phyloP scores from a whole-genome alignment of 768 basidiomycete genomes.

The Crucibulum laeve region DNA sequence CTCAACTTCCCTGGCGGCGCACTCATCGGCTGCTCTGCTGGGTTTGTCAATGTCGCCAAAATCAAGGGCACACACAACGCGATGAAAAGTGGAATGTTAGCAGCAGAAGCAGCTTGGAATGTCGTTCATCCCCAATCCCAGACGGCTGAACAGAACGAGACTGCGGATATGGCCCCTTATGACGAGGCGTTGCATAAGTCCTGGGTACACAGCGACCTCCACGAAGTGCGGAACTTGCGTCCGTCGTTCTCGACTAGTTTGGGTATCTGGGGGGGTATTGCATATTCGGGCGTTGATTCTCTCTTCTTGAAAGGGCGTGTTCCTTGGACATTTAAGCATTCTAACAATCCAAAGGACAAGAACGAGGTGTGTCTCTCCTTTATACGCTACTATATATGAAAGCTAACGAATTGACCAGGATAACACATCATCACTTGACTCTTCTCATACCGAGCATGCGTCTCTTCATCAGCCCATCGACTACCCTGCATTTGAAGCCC shows the following conservation, averaged over 20 bases:
- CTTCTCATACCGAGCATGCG: constrained; percentile 67
- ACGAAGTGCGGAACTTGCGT: constrained; percentile 88
- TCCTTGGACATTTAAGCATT: constrained; percentile 89
- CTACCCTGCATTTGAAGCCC: constrained; percentile 85
- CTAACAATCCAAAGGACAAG: constrained; percentile 24
- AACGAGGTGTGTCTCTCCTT: constrained; percentile 15
- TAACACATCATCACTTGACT: constrained; percentile 42
- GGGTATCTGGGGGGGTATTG: constrained; percentile 83
- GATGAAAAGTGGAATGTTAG: constrained; percentile 98
- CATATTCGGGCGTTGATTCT: constrained; percentile 86
- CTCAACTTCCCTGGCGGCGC: constrained; percentile 92
- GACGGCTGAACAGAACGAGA: constrained; percentile 6
- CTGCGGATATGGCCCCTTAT: constrained; percentile 70
- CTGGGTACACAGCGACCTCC: constrained; percentile 83
- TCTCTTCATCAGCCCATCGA: constrained; percentile 66
- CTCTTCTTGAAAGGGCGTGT: constrained; percentile 79
- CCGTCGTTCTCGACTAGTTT: constrained; percentile 81
- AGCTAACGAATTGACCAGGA: constrained; percentile 9
- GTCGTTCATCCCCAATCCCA: constrained; percentile 37
- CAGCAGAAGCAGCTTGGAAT: constrained; percentile 82
- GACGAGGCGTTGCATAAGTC: constrained; percentile 64
- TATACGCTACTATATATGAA: background rate
- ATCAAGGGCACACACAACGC: constrained; percentile 99
- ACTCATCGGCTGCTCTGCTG: constrained; percentile 91
- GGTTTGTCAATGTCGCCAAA: constrained; percentile 94